Evolutionary conservation across 2,329 filamentous ascomycete species (phyloP), one percentile per base, ranked within the genome.

Genomic region (Fusarium sp.): DNA sequence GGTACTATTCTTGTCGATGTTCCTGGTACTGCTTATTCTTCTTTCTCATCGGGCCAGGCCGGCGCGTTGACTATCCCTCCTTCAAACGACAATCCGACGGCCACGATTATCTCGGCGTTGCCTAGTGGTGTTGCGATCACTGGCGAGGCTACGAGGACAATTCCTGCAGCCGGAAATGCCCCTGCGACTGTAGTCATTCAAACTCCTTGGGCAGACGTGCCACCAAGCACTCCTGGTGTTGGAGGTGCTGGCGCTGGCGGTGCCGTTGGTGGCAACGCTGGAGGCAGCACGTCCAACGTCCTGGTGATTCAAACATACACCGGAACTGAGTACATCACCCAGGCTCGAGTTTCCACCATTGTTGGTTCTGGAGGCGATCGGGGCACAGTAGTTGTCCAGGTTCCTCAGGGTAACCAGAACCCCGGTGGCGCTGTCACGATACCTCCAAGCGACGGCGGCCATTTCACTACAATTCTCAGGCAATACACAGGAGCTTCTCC

Each of bases 171-270:
- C 10, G 70, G 65, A 54, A 66, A 68, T 14, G 49, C 54, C 33
- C 71, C 70, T 13, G 70, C 70, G 18, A 72, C 70, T 29, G 57
- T 73, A n/a, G 59, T 72, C 7, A 72, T 72, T 8, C 70, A 72
- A n/a, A 72, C 70, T 14, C 65, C 65, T 22, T 73, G 70, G 70
- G 65, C 57, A 12, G 70, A 73, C 9, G 55, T 72, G 25, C 65
- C 70, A n/a, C 63, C 63, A 47, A 68, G 57, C 36, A 68, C 65
- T 41, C 45, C 64, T 35, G 65, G 46, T 29, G 46, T 33, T 29
- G 53, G 39, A 20, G 59, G 25, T 29, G 42, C 45, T 27, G 29
- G 39, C 29, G 31, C 36, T 15, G 36, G 29, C 13, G 52, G 33
- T 10, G 36, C 29, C 27, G 63, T 33, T 17, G 22, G 46, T 15